A percentile compares a stretch with the other conserved stretches of the same genome.
phyloP scores from a whole-genome alignment of 805 yeast genomes.

The Monosporozyma solicola region DNA sequence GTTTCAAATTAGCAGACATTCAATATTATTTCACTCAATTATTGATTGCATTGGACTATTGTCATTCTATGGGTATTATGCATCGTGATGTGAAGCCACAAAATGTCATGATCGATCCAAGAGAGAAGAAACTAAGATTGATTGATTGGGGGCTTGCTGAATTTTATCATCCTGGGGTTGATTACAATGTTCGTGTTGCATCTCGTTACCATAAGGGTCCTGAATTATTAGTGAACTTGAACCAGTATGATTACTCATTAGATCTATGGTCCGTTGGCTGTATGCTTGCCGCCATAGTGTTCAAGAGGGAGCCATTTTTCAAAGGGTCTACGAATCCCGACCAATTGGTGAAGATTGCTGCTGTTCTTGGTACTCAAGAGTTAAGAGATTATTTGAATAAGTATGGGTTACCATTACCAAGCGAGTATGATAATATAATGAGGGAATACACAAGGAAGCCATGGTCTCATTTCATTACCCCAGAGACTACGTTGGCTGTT shows the following conservation, averaged over 20 bases:
- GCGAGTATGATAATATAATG: constrained; percentile 64
- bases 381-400: constrained; percentile 58
- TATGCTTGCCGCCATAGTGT: constrained; percentile 82
- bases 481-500: constrained; percentile 47
- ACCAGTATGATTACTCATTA: constrained; percentile 82
- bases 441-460: constrained; percentile 69
- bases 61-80: constrained; percentile 93
- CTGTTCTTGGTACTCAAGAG: constrained; percentile 80
- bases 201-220: constrained; percentile 92
- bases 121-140: constrained; percentile 56
- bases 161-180: constrained; percentile 81
- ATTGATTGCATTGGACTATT: constrained; percentile 74
- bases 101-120: constrained; percentile 89
- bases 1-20: constrained; percentile 48
- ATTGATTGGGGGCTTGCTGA: constrained; percentile 97
- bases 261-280: constrained; percentile 95
- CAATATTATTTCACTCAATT: constrained; percentile 80
- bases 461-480: constrained; percentile 70
- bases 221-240: constrained; percentile 75
- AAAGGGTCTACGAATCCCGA: constrained; percentile 86
- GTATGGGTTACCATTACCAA: constrained; percentile 61
- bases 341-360: constrained; percentile 81
- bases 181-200: constrained; percentile 89
- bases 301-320: constrained; percentile 86
- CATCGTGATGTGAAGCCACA: constrained; percentile 96